Evolutionary conservation across 371 early-diverging fungal species (phyloP).

Genomic region (Apophysomyces elegans): DNA sequence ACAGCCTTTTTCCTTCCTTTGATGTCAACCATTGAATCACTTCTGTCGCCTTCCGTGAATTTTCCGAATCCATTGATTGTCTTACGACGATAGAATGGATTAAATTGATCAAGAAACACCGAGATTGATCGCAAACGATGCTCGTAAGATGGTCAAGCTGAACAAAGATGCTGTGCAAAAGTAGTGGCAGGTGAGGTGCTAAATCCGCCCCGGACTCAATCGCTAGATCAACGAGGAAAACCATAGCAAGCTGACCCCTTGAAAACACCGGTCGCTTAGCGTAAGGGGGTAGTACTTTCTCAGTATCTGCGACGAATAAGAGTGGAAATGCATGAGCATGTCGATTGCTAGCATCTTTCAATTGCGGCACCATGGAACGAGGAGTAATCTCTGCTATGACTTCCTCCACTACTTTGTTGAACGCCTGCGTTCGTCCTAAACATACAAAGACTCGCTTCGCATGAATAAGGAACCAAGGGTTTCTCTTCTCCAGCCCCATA

Average conservation of each 20-base stretch:
- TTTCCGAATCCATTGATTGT: constrained; percentile 64
- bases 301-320: constrained; percentile 70
- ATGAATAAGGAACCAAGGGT: constrained; percentile 78
- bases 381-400: constrained; percentile 76
- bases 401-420: constrained; percentile 63
- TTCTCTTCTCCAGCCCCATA: constrained; percentile 75
- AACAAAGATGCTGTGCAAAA: constrained; percentile 80
- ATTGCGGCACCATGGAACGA: constrained; percentile 73
- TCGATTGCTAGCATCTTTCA: constrained; percentile 54
- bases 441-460: constrained; percentile 84
- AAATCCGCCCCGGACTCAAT: constrained; percentile 78
- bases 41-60: constrained; percentile 58
- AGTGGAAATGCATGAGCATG: constrained; percentile 43
- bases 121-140: constrained; percentile 80
- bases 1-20: constrained; percentile 80
- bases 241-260: constrained; percentile 77
- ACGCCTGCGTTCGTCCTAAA: constrained; percentile 73
- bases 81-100: constrained; percentile 73
- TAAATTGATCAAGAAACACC: constrained; percentile 80
- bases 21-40: constrained; percentile 64
- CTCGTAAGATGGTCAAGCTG: constrained; percentile 81
- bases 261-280: constrained; percentile 78
- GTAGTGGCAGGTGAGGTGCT: constrained; percentile 69
- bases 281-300: constrained; percentile 66
- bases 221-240: constrained; percentile 81